Evolutionary conservation across 768 basidiomycete species (phyloP), one percentile per base, ranked within the genome.

Genomic region (Filobasidium floriforme): DNA sequence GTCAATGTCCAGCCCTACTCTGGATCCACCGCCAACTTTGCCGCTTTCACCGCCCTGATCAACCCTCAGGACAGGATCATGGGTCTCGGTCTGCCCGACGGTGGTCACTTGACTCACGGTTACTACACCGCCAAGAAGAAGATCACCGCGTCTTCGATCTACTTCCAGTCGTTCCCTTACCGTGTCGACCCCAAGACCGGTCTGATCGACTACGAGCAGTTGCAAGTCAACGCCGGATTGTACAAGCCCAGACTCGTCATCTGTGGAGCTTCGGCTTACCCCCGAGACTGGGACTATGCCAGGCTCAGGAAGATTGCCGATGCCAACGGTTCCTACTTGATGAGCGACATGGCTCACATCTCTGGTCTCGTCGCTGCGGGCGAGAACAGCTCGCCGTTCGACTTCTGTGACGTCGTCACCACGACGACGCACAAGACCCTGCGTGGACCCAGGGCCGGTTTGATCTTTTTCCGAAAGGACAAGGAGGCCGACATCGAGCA

Each of bases 401-500:
- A 92, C 60, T 86, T 88, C 82, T 99, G 96, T 80, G 93, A 98
- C 75, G 89, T 98, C 62, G 94, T 98, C 69, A 94, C 92, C 66
- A 98, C 96, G 59, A 98, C 94, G 63, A 98, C 96, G 64, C 96
- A 99, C 85, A 98, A 98, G 84, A 98, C 96, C 19, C 89, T 99
- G 61, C 91, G 96, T 75, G 96, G 96, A 61, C 93, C 96, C 64
- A 88, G 96, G 71, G 96, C 94, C 60, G 96, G 96, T 79, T 82
- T 99, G 69, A 89, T 99, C 82, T 99, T 99, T 85, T 99, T 94
- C 87, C 86, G 89, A 80, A 96, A 88, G 81, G 92, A 94, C 77
- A 86, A 86, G 72, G 85, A 89, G 75, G 83, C 87, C 67, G 94
- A 98, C 72, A 85, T 99, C 54, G 96, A 97, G 84, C 91, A 91